A percentile compares a stretch with the other conserved stretches of the same genome.
phyloP scores from a whole-genome alignment of 257 asterid genomes.

The Thymus mandschuricus region DNA sequence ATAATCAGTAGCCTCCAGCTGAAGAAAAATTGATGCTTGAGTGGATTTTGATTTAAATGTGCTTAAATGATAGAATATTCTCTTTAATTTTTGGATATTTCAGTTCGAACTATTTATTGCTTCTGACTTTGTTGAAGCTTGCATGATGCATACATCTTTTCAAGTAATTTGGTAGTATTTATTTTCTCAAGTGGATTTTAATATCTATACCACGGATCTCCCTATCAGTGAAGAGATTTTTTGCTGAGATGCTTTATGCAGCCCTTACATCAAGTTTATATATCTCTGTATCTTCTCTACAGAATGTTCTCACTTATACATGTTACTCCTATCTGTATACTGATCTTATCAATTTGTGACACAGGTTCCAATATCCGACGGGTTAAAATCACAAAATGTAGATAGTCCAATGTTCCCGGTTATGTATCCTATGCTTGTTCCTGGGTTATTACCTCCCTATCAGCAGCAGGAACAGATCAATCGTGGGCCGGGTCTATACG shows the following conservation, averaged over 20 bases:
- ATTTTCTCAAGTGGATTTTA: slow-evolving; percentile 1
- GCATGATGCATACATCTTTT: background rate
- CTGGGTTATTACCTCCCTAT: slow-evolving; percentile 47
- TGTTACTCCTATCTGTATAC: slow-evolving; percentile 13
- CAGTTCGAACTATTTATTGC: background rate
- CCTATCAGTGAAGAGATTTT: background rate
- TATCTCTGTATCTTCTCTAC: slow-evolving; percentile 24
- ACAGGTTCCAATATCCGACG: slow-evolving; percentile 42
- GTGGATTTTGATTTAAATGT: slow-evolving; percentile 3
- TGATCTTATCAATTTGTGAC: slow-evolving; percentile 26
- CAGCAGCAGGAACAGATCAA: slow-evolving; percentile 67
- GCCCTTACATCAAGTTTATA: slow-evolving; percentile 4
- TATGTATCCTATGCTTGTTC: slow-evolving; percentile 48
- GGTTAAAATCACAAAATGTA: slow-evolving; percentile 46
- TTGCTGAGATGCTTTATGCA: slow-evolving; percentile 16
- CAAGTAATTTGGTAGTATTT: background rate
- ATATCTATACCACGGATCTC: slow-evolving; percentile 9
- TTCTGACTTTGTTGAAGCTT: slow-evolving; percentile 18
- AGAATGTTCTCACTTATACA: background rate
- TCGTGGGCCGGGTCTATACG: slow-evolving; percentile 92
- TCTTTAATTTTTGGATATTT: background rate
- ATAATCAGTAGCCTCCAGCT: slow-evolving; percentile 7
- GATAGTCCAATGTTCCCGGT: slow-evolving; percentile 38
- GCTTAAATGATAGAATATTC: background rate
- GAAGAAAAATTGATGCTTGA: background rate